Conservation (phyloP, 192 early-diverging fungal species). For the Phlyctochytrium arcticum region DNA sequence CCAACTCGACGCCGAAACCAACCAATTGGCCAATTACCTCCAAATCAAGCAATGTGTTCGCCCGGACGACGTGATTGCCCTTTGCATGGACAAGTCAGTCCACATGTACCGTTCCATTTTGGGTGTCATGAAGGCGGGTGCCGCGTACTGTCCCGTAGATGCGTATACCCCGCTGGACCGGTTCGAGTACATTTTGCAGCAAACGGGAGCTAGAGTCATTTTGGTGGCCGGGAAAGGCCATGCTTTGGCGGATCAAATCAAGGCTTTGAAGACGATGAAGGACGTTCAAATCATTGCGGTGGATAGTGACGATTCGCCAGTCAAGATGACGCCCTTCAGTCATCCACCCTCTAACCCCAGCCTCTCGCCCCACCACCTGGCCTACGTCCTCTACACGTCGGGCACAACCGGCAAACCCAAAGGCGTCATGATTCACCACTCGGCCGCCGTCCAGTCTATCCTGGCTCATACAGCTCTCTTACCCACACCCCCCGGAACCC, state of each 20-base stretch:
- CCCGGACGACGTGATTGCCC: slow-evolving; percentile 12
- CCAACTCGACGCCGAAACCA: background rate
- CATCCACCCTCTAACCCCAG: background rate
- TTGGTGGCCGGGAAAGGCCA: background rate
- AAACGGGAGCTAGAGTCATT: slow-evolving; percentile 4
- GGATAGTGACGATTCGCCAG: background rate
- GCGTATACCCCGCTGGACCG: slow-evolving; percentile 11
- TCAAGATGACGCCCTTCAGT: background rate
- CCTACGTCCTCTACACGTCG: slow-evolving; percentile 40
- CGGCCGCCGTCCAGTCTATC: slow-evolving; percentile 13
- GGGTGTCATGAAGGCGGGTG: slow-evolving; percentile 33
- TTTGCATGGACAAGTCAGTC: slow-evolving; percentile 6
- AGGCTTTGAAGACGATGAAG: no score
- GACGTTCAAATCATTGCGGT: background rate
- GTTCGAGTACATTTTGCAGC: background rate
- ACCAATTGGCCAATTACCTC: slow-evolving; percentile 11
- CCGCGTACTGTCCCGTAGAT: slow-evolving; percentile 34
- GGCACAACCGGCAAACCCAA: slow-evolving; percentile 44
- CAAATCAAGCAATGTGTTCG: background rate
- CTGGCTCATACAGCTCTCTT: slow-evolving; percentile 9
- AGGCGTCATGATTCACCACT: slow-evolving; percentile 26
- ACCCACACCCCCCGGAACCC: background rate
- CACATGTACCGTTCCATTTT: slow-evolving; percentile 15
- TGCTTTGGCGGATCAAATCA: background rate
- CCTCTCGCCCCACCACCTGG: slow-evolving; percentile 12